These are phyloP conservation scores for Russula olivacea DNA, from an alignment of 768 basidiomycete genomes.

Conservation along the genomic window DNA sequence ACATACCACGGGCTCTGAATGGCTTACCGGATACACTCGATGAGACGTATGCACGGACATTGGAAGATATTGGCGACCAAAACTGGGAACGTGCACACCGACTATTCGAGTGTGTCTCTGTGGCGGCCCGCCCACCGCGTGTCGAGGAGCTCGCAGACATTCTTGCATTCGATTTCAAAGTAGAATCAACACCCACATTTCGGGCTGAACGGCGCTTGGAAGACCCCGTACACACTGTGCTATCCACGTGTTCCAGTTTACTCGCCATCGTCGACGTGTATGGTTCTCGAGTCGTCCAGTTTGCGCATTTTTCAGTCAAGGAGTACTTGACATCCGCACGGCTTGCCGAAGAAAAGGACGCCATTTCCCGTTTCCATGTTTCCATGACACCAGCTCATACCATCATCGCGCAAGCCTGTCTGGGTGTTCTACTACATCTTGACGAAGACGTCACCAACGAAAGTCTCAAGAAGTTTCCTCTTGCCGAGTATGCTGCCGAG, in stretches of 20 bases:
- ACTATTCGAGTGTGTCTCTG: background rate
- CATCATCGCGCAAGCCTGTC: background rate
- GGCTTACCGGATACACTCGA: background rate
- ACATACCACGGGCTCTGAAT: background rate
- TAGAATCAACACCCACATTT: background rate
- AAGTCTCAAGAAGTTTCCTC: background rate
- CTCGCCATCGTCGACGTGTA: background rate
- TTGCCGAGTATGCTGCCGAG: background rate
- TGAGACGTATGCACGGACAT: background rate
- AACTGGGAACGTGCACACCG: constrained; percentile 1
- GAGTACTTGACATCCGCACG: constrained; percentile 7
- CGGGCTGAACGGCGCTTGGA: background rate
- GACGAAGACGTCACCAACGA: background rate
- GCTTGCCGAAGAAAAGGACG: background rate
- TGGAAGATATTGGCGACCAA: background rate
- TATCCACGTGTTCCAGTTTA: constrained; percentile 2
- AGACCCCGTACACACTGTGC: background rate
- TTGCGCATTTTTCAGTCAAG: constrained; percentile 14
- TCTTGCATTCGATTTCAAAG: background rate
- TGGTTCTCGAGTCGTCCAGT: background rate
- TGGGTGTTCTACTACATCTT: background rate
- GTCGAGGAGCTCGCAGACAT: constrained; percentile 8
- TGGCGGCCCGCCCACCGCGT: background rate
- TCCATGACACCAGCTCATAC: background rate
- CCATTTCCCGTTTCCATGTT: background rate